phyloP scores from a whole-genome alignment of 208 protist genomes.

The Leishmania martiniquensis region DNA sequence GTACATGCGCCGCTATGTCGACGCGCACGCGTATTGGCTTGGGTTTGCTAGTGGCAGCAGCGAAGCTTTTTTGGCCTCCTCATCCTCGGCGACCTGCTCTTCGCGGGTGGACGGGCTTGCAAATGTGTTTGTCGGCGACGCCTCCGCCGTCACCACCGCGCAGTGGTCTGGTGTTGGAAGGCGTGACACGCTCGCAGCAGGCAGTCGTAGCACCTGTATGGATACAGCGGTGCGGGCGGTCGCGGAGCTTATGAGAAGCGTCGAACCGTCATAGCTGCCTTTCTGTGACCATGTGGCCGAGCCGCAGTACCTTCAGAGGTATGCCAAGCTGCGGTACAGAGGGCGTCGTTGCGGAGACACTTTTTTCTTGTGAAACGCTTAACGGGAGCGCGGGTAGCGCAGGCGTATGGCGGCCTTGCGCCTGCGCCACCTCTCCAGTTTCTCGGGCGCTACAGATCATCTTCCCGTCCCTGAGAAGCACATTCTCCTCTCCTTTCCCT shows the following conservation, averaged over 20 bases:
- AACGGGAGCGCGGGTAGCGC: background rate
- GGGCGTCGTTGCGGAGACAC: background rate
- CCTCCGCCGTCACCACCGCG: conserved; percentile 51
- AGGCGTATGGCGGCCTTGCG: background rate
- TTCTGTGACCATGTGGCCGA: background rate
- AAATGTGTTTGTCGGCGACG: conserved; percentile 77
- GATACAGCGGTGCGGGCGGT: conserved; percentile 51
- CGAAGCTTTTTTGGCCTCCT: conserved; percentile 38
- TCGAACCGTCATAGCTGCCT: background rate
- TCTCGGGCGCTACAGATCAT: background rate
- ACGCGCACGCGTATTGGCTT: conserved; percentile 79
- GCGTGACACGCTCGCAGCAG: conserved; percentile 47
- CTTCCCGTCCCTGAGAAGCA: background rate
- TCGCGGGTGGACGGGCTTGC: conserved; percentile 32
- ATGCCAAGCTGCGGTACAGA: background rate
- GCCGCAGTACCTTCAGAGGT: background rate
- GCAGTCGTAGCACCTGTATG: conserved; percentile 61
- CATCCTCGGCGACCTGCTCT: conserved; percentile 7
- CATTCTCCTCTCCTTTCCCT: no score
- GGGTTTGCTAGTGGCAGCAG: conserved; percentile 76
- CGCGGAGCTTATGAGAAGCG: conserved; percentile 15
- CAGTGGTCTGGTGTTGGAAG: conserved; percentile 36
- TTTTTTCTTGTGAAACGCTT: background rate
- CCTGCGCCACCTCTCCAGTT: background rate
- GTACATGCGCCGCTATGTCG: conserved; percentile 77